phyloP scores from a whole-genome alignment of 2,329 filamentous ascomycete genomes.

The Ophiosphaerella narmari region DNA sequence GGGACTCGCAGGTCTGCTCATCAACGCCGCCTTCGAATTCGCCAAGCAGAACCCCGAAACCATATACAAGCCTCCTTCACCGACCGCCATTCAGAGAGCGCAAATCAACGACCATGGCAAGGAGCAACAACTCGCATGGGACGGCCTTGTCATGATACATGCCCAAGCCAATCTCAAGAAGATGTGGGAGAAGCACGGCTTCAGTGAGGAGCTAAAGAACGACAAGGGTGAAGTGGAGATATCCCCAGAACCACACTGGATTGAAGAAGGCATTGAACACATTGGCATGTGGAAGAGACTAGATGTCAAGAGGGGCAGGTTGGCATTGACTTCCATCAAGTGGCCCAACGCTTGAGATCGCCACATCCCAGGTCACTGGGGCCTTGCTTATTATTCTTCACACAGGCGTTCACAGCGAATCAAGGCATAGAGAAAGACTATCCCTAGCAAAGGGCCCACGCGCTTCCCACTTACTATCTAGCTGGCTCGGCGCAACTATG shows the following conservation, averaged over 20 bases:
- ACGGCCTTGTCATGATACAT: slow-evolving; percentile 77
- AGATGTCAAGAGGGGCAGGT: slow-evolving; percentile 37
- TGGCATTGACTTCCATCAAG: slow-evolving; percentile 8
- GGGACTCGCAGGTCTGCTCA: slow-evolving; percentile 67
- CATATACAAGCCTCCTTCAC: slow-evolving; percentile 47
- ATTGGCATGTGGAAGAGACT: slow-evolving; percentile 76
- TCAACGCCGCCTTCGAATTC: slow-evolving; percentile 72
- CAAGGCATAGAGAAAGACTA: too few relatives aligned
- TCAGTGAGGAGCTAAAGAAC: slow-evolving; percentile 75
- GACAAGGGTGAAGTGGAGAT: slow-evolving; percentile 42
- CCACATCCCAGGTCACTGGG: too few relatives aligned
- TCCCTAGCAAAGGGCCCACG: too few relatives aligned
- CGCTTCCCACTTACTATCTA: too few relatives aligned
- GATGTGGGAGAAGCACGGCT: slow-evolving; percentile 74
- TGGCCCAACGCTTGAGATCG: background rate
- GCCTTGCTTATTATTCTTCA: too few relatives aligned
- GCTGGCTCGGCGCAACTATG: too few relatives aligned
- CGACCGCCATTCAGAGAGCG: slow-evolving; percentile 49
- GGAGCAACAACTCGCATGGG: slow-evolving; percentile 61
- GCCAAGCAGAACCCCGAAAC: slow-evolving; percentile 62
- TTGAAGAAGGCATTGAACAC: slow-evolving; percentile 83
- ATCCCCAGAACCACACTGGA: slow-evolving; percentile 59
- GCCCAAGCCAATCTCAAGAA: slow-evolving; percentile 70
- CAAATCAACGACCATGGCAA: slow-evolving; percentile 50
- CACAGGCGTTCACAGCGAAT: too few relatives aligned